A percentile compares a stretch with the other conserved stretches of the same genome.
These are phyloP conservation scores for Mycosphaerella arachidis DNA, from an alignment of 2,329 filamentous ascomycete species.

Conservation along the genomic window DNA sequence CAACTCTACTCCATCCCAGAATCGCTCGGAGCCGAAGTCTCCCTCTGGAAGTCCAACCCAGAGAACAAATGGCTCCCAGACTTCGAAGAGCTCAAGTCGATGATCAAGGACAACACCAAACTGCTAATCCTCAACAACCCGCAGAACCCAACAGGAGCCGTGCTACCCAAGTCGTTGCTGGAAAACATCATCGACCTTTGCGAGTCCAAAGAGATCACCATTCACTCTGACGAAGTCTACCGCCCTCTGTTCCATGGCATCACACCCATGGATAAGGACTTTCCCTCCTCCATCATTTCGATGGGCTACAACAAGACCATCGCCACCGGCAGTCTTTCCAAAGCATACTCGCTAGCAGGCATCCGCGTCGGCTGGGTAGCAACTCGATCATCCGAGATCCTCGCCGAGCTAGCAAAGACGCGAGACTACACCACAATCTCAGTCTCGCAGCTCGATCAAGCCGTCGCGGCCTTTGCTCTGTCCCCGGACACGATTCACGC, in stretches of 20 bases:
- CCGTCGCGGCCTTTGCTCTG: constrained; percentile 70
- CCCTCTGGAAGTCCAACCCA: constrained; percentile 66
- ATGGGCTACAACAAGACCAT: constrained; percentile 68
- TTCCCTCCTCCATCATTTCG: constrained; percentile 65
- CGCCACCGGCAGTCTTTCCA: constrained; percentile 76
- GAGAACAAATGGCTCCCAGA: constrained; percentile 64
- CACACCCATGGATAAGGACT: constrained; percentile 48
- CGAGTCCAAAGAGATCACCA: constrained; percentile 56
- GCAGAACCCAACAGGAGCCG: constrained; percentile 75
- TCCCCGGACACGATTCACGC: constrained; percentile 59
- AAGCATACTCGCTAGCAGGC: constrained; percentile 78
- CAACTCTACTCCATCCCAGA: constrained; percentile 73
- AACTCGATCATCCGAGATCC: constrained; percentile 57
- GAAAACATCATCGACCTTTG: constrained; percentile 61
- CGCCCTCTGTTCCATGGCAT: constrained; percentile 74
- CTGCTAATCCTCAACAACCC: constrained; percentile 70
- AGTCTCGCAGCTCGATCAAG: constrained; percentile 77
- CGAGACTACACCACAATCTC: constrained; percentile 84
- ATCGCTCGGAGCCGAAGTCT: constrained; percentile 71
- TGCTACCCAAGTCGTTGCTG: constrained; percentile 60
- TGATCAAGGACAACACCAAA: constrained; percentile 68
- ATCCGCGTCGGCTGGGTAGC: constrained; percentile 81
- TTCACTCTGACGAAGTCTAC: constrained; percentile 79
- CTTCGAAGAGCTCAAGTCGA: constrained; percentile 57
- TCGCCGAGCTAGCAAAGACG: constrained; percentile 59